Conservation (phyloP, 495 filamentous ascomycete species). For the Neurospora sp. region DNA sequence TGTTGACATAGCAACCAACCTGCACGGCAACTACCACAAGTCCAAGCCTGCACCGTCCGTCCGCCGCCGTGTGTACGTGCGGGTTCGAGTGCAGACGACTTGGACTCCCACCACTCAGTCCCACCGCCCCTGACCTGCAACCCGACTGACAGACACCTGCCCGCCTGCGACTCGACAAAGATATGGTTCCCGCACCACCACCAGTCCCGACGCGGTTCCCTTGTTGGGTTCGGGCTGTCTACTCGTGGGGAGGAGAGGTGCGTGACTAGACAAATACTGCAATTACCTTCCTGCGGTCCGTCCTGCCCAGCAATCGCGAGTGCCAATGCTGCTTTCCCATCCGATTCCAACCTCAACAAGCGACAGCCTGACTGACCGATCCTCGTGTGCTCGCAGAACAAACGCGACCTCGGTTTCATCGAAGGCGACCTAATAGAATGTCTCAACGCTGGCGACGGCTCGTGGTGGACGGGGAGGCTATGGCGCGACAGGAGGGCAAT, state of each 20-base stretch:
- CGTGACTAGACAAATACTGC: constrained; percentile 10
- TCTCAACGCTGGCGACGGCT: constrained; percentile 91
- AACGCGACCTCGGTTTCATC: constrained; percentile 88
- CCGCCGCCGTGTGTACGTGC: not conserved
- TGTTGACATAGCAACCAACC: not conserved
- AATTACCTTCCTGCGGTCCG: not conserved
- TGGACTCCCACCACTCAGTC: not conserved
- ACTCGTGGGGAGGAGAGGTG: constrained; percentile 95
- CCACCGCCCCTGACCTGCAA: not conserved
- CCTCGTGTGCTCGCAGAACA: constrained; percentile 44
- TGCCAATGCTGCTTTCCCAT: constrained; percentile 1
- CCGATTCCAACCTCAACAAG: not conserved
- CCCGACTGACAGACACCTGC: not conserved
- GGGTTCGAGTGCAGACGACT: not conserved
- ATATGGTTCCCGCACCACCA: constrained; percentile 47
- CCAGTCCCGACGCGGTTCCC: constrained; percentile 76
- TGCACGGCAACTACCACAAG: not conserved
- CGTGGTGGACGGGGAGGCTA: constrained; percentile 94
- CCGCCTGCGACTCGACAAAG: not conserved
- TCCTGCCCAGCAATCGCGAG: not conserved
- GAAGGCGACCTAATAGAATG: constrained; percentile 98
- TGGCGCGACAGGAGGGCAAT: constrained; percentile 77
- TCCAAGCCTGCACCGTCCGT: not conserved
- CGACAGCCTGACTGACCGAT: constrained; percentile 2
- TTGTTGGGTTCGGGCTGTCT: constrained; percentile 91